Evolutionary conservation across 768 basidiomycete genomes (phyloP).

Genomic region (Megacollybia marginata): DNA sequence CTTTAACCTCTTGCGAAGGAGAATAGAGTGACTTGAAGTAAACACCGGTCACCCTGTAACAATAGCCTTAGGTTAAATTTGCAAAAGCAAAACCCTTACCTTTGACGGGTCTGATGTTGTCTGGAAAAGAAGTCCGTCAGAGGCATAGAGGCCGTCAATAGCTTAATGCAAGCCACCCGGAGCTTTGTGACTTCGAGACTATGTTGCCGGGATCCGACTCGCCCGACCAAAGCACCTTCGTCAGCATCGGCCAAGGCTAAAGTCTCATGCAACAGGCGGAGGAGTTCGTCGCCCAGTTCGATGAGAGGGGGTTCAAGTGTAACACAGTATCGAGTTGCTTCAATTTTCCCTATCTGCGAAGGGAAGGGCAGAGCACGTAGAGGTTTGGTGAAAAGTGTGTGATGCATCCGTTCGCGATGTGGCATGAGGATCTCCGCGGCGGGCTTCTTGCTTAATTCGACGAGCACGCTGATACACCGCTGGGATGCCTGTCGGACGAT

Average conservation of each 20-base stretch:
- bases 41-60: conserved; percentile 76
- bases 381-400: conserved; percentile 92
- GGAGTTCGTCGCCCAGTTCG: conserved; percentile 87
- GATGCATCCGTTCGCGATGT: conserved; percentile 82
- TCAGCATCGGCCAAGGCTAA: conserved; percentile 95
- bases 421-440: conserved; percentile 75
- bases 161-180: conserved; percentile 87
- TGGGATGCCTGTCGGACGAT: conserved; percentile 83
- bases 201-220: conserved; percentile 70
- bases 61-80: conserved; percentile 1
- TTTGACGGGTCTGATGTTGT: conserved; percentile 78
- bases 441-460: conserved; percentile 62
- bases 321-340: conserved; percentile 91
- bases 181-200: conserved; percentile 79
- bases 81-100: conserved; percentile 35
- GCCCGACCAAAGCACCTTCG: conserved; percentile 72
- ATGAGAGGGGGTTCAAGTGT: conserved; percentile 83
- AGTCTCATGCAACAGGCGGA: conserved; percentile 87
- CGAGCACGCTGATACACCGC: conserved; percentile 69
- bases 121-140: conserved; percentile 88
- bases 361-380: conserved; percentile 89
- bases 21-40: conserved; percentile 99
- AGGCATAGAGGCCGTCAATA: conserved; percentile 92
- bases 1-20: conserved; percentile 82
- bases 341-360: conserved; percentile 97